Evolutionary conservation across 345 rosid species (phyloP).

Genomic region (Populus deltoides): DNA sequence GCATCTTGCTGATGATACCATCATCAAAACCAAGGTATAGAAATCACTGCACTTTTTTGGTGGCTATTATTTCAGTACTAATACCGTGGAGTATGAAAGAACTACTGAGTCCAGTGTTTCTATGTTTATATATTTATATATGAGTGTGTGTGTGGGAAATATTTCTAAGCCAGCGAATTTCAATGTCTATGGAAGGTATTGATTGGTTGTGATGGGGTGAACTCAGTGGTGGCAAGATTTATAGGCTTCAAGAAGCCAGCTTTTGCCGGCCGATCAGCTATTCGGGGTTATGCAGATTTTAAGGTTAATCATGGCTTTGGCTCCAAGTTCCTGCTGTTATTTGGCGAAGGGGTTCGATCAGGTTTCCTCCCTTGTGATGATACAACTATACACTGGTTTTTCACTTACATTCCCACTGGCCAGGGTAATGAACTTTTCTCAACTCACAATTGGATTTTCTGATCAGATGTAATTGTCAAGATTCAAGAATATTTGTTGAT

Average conservation of each 20-base stretch:
- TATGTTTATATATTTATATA: no score
- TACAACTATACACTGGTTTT: conserved; percentile 43
- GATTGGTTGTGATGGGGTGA: conserved; percentile 73
- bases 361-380: conserved; percentile 55
- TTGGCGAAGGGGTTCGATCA: conserved; percentile 47
- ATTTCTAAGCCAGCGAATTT: no score
- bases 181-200: conserved; percentile 33
- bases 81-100: no score
- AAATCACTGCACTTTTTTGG: background rate
- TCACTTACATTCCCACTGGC: conserved; percentile 36
- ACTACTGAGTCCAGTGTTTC: no score
- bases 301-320: conserved; percentile 40
- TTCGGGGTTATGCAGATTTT: conserved; percentile 46
- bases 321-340: conserved; percentile 28
- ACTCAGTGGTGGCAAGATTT: conserved; percentile 64
- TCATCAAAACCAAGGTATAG: conserved; percentile 58
- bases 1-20: conserved; percentile 59
- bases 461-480: background rate
- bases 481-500: no score
- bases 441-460: background rate
- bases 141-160: no score
- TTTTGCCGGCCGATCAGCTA: conserved; percentile 33
- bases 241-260: conserved; percentile 51
- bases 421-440: conserved; percentile 22
- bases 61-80: no score